Evolutionary conservation across 106 monocot genomes (phyloP), one percentile per base, ranked within the genome.

Genomic region (Cymbidium sinense): DNA sequence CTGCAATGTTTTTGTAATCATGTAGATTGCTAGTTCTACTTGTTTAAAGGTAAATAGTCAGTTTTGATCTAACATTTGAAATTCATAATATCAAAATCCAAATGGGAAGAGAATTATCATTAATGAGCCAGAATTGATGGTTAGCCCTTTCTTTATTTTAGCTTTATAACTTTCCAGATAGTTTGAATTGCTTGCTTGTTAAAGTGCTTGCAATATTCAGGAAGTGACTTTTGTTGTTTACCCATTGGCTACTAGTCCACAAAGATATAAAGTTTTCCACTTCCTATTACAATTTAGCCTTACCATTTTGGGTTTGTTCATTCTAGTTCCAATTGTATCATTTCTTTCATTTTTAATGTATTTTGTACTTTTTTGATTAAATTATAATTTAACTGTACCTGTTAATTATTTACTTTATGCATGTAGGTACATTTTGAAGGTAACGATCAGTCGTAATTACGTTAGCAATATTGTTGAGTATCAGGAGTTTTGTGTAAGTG

Each of bases 371-470:
- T 58, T 39, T 23, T n/a, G 5, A 6, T 58, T 47, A 15, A 47
- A 11, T 58, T 58, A 23, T 58, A 58, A 3, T 67, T 13, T 67
- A 67, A 33, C 61, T 27, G 30, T 67, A 15, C 71, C 21, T 21
- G n/a, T 37, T 39, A 21, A 71, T 71, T 71, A 41, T 70, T 70
- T 58, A 33, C 17, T 34, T 29, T 11, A 50, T 73, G 30, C 37
- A 79, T 77, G 73, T 84, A 87, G 87, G 84, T 87, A 84, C 44
- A 71, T 87, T 44, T 70, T 87, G 54, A 87, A 83, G 79, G 87
- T 84, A 29, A 87, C 87, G 34, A 33, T 87, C 35, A 84, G 84
- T 70, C 87, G 87, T 61, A 87, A 84, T 72, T 87, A 87, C 77
- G 75, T 84, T 34, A 79, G 77, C 84, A 87, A 87, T 65, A 84